Conservation (phyloP, 2,329 filamentous ascomycete genomes). For the Fusarium nurragi region DNA sequence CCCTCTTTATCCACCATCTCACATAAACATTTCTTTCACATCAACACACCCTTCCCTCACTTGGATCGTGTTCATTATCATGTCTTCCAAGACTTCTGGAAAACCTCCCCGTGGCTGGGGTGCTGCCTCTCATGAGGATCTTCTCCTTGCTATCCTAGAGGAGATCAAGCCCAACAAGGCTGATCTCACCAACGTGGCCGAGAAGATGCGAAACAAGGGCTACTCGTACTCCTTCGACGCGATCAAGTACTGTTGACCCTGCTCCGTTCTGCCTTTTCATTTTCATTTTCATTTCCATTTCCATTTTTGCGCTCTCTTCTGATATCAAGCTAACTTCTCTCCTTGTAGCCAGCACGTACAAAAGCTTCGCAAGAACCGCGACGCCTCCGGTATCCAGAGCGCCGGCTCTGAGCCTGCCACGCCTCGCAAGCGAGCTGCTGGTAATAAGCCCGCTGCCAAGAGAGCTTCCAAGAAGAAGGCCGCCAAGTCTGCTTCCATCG, state of each 20-base stretch:
- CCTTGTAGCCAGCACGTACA: constrained; percentile 56
- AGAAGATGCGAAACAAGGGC: constrained; percentile 48
- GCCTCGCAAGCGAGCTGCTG: constrained; percentile 39
- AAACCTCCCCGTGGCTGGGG: constrained; percentile 49
- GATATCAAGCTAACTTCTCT: constrained; percentile 24
- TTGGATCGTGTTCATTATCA: not conserved
- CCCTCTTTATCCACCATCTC: constrained; percentile 1
- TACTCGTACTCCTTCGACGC: constrained; percentile 53
- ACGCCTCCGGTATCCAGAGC: constrained; percentile 40
- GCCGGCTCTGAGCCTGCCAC: constrained; percentile 29
- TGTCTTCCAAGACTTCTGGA: constrained; percentile 26
- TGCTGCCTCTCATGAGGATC: constrained; percentile 51
- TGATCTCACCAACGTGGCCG: constrained; percentile 47
- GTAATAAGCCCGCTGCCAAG: constrained; percentile 43
- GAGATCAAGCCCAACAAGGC: constrained; percentile 49
- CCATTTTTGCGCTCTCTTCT: not conserved
- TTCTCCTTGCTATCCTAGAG: constrained; percentile 52
- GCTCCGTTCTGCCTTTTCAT: not conserved
- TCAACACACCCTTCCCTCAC: not conserved
- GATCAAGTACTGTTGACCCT: constrained; percentile 50
- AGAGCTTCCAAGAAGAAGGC: constrained; percentile 44
- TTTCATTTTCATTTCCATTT: not conserved
- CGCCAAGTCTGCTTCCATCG: constrained; percentile 18
- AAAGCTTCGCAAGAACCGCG: constrained; percentile 53
- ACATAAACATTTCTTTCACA: not conserved